A percentile compares a stretch with the other conserved stretches of the same genome.
phyloP scores from a whole-genome alignment of 2,329 filamentous ascomycete genomes.

The Cephalotrichum gorgonifer region DNA sequence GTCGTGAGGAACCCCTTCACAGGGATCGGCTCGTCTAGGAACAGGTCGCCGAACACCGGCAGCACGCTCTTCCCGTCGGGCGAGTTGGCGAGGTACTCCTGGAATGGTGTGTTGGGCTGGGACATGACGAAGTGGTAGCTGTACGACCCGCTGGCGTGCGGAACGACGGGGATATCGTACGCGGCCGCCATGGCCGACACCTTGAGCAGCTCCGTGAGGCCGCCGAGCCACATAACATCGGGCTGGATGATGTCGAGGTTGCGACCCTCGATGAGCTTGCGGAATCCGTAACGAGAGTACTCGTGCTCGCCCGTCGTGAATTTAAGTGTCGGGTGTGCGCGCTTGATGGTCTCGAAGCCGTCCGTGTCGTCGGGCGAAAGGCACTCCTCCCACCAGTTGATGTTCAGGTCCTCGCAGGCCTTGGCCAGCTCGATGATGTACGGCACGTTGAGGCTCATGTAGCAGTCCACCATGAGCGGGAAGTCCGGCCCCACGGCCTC shows the following conservation, averaged over 20 bases:
- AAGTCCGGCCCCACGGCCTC: constrained; percentile 82
- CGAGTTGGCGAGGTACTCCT: constrained; percentile 91
- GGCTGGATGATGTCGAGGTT: constrained; percentile 93
- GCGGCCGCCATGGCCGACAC: constrained; percentile 81
- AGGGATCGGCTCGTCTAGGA: constrained; percentile 83
- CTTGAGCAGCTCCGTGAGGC: constrained; percentile 83
- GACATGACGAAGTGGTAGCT: constrained; percentile 95
- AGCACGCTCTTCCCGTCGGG: constrained; percentile 81
- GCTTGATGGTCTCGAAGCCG: constrained; percentile 81
- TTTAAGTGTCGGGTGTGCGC: constrained; percentile 78
- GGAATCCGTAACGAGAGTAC: constrained; percentile 89
- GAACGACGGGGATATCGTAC: constrained; percentile 89
- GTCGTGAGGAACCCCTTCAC: constrained; percentile 72
- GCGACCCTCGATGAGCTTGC: constrained; percentile 82
- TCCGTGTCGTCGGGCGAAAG: constrained; percentile 86
- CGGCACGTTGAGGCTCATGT: constrained; percentile 87
- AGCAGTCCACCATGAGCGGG: constrained; percentile 91
- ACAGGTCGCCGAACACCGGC: constrained; percentile 86
- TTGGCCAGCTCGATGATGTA: constrained; percentile 90
- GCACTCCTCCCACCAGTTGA: constrained; percentile 98
- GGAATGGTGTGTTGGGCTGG: constrained; percentile 87
- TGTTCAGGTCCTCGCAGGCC: constrained; percentile 70
- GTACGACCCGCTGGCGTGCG: constrained; percentile 89
- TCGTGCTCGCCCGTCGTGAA: constrained; percentile 97
- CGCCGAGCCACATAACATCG: constrained; percentile 96